phyloP scores from a whole-genome alignment of 306 rosid genomes.

The Cicer chorassanicum region DNA sequence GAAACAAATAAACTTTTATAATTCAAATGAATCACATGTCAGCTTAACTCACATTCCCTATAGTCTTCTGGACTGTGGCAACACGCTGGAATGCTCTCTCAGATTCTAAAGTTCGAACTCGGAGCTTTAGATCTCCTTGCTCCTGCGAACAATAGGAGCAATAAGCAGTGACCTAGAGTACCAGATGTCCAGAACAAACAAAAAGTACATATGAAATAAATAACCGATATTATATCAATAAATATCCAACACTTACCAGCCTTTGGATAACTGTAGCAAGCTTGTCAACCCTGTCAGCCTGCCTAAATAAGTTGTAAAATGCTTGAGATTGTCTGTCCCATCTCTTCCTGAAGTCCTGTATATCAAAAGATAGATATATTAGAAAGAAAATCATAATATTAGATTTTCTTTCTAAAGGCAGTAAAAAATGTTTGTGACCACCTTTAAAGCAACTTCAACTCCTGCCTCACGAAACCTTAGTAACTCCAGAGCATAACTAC shows the following conservation, averaged over 20 bases:
- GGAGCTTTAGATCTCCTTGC: conserved; percentile 96
- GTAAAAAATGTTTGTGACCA: conserved; percentile 37
- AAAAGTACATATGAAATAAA: conserved; percentile 39
- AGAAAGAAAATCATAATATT: conserved; percentile 38
- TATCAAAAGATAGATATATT: conserved; percentile 43
- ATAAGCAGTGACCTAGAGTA: conserved; percentile 32
- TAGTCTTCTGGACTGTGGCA: conserved; percentile 88
- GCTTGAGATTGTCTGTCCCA: conserved; percentile 93
- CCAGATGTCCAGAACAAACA: conserved; percentile 35
- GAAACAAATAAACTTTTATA: conserved; percentile 22
- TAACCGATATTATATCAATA: conserved; percentile 32
- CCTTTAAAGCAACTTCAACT: conserved; percentile 89
- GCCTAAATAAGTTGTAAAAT: conserved; percentile 91
- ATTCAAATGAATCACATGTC: conserved; percentile 35
- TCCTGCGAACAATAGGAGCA: conserved; percentile 60
- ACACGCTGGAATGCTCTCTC: conserved; percentile 99
- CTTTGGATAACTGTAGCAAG: conserved; percentile 87
- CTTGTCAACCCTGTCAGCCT: conserved; percentile 95
- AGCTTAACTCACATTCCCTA: conserved; percentile 83
- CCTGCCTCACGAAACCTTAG: conserved; percentile 93
- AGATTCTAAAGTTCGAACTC: conserved; percentile 97
- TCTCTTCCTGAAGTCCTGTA: conserved; percentile 82
- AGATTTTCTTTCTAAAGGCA: conserved; percentile 27
- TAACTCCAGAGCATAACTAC: conserved; percentile 94
- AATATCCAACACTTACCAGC: conserved; percentile 59